Evolutionary conservation across 768 basidiomycete species (phyloP).

Genomic region (Termitomyces heimii): DNA sequence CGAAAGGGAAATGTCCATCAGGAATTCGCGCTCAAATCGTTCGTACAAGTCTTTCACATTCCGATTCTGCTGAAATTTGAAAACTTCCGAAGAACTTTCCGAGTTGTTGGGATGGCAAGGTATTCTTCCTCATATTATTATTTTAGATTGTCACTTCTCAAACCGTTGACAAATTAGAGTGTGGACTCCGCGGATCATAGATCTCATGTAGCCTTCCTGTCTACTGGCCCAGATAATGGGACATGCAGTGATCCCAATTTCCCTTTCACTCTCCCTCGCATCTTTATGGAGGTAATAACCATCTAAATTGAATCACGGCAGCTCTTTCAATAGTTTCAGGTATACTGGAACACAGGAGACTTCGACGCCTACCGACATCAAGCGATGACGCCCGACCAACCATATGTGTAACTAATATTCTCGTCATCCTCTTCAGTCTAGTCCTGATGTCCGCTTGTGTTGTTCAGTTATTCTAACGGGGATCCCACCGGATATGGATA

Average conservation of each 20-base stretch:
- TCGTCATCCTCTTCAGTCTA: not conserved
- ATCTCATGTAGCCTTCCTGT: conserved; percentile 33
- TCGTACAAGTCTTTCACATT: not conserved
- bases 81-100: conserved; percentile 17
- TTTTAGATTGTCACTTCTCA: conserved; percentile 2
- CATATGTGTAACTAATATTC: conserved; percentile 23
- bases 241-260: conserved; percentile 29
- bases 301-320: not conserved
- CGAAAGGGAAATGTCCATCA: conserved; percentile 25
- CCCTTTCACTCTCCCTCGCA: conserved; percentile 33
- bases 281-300: conserved; percentile 32
- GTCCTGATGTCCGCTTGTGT: not conserved
- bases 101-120: conserved; percentile 32
- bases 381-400: conserved; percentile 27
- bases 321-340: conserved; percentile 8
- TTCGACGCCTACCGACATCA: conserved; percentile 17
- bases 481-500: conserved; percentile 41
- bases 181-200: conserved; percentile 32
- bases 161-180: conserved; percentile 21
- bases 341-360: conserved; percentile 23
- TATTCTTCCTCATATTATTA: not conserved
- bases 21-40: conserved; percentile 32
- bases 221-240: conserved; percentile 34
- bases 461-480: conserved; percentile 27
- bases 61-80: not conserved